Base-by-base conservation (phyloP, 2,329 filamentous ascomycete genomes). In the Cladosporium cucumerinum region DNA sequence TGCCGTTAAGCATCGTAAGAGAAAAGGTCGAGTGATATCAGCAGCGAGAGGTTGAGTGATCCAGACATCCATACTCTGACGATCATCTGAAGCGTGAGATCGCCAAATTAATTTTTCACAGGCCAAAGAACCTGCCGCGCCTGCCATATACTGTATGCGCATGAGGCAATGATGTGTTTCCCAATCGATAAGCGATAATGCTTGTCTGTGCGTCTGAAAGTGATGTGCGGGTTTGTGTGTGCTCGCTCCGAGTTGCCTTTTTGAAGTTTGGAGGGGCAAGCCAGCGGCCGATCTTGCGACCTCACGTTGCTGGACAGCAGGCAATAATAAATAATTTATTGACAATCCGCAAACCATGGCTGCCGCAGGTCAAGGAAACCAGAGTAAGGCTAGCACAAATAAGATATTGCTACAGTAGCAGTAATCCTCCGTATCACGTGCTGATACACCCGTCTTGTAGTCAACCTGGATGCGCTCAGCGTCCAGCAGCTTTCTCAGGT, bases 401-500 rank as follows among this genome's bases (percentile, higher is more conserved):
- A 21, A 25, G 12, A 5, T 3, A 39, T 51, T 51, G 43, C 58
- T 61, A 30, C 25, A 61, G 58, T 26, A 51, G 48, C 32, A 43
- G 48, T 54, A 61, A 25, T 25, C 28, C 23, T 26, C 16, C 7
- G 49, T 43, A 54, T 52, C 60, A 55, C 25, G 60, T 48, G 49
- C 60, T 62, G 60, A 62, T 62, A 28, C 25, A 2, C 23, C 8
- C 14, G n/a, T 21, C 39, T 8, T 43, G 51, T 72, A 83, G 84
- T 91, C 71, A 87, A 91, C 75, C 83, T 99, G 73, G 87, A 89
- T 72, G 87, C 86, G 67, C 89, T 99, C 73, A 90, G 89, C 72
- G 84, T 89, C 28, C 91, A 92, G 70, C 94, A 97, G 80, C 90
- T 99, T 70, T 89, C 87, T 71, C 88, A 92, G 72, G 89, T 99